A percentile compares a stretch with the other conserved stretches of the same genome.
Evolutionary conservation across 1,139 yeast species (phyloP).

Genomic region (Hyphopichia buzzinii): DNA sequence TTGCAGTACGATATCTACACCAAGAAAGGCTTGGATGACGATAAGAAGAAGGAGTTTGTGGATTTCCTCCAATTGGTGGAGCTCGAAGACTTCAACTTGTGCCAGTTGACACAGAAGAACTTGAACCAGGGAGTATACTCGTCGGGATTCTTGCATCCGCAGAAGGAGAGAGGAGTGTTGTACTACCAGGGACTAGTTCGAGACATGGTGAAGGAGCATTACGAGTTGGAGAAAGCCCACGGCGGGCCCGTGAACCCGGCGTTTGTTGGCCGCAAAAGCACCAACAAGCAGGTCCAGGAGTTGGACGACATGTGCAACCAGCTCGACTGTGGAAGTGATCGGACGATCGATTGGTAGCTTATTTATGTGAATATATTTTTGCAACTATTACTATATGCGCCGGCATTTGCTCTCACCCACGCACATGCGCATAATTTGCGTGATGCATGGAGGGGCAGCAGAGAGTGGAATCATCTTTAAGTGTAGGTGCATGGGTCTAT

Average conservation of each 20-base stretch:
- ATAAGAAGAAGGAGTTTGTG: constrained; percentile 55
- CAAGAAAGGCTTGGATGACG: constrained; percentile 54
- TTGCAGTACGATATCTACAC: constrained; percentile 61
- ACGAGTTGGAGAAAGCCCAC: constrained; percentile 38
- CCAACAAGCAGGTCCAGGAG: constrained; percentile 44
- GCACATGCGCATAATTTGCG: no score
- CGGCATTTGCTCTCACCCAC: no score
- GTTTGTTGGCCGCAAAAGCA: constrained; percentile 34
- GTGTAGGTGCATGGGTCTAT: no score
- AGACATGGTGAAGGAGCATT: constrained; percentile 58
- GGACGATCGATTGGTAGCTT: no score
- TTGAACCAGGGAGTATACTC: constrained; percentile 58
- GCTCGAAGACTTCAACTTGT: constrained; percentile 56
- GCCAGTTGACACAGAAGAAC: constrained; percentile 58
- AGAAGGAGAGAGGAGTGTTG: constrained; percentile 57
- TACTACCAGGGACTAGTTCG: constrained; percentile 55
- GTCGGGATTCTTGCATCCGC: constrained; percentile 58
- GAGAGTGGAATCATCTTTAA: no score
- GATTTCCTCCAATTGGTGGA: constrained; percentile 62
- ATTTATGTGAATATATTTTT: no score
- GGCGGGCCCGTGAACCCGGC: constrained; percentile 55
- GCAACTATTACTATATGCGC: no score
- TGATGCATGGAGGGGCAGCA: no score
- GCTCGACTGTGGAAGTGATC: constrained; percentile 49
- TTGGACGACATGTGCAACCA: constrained; percentile 49